A percentile compares a stretch with the other conserved stretches of the same genome.
Evolutionary conservation across 306 rosid genomes (phyloP).

Genomic region (Parietaria judaica): DNA sequence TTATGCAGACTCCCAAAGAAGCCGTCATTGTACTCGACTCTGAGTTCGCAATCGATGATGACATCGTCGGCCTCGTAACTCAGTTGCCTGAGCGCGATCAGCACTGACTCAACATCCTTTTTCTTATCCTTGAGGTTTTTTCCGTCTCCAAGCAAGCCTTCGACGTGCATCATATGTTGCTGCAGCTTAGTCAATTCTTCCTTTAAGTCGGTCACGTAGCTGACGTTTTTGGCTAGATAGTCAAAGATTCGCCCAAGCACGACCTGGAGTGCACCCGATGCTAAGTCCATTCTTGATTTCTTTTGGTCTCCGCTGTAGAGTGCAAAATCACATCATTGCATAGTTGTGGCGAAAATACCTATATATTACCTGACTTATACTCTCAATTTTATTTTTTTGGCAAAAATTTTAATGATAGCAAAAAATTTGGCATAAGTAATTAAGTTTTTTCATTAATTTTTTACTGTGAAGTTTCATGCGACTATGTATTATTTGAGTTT

Average conservation of each 20-base stretch:
- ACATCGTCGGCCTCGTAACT: conserved; percentile 13
- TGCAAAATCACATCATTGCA: too few relatives aligned
- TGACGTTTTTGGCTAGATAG: not conserved
- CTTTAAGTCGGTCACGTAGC: not conserved
- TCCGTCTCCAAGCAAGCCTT: not conserved
- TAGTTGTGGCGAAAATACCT: too few relatives aligned
- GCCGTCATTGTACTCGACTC: not conserved
- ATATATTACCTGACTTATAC: too few relatives aligned
- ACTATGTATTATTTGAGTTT: too few relatives aligned
- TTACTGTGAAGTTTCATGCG: too few relatives aligned
- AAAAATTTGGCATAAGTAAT: too few relatives aligned
- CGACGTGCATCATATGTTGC: not conserved
- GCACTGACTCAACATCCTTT: not conserved
- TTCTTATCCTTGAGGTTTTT: not conserved
- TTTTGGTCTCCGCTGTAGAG: not conserved
- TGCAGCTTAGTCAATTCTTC: not conserved
- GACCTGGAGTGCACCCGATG: not conserved
- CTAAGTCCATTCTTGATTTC: not conserved
- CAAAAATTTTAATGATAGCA: too few relatives aligned
- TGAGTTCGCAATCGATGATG: conserved; percentile 11
- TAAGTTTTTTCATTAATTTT: too few relatives aligned
- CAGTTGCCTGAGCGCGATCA: not conserved
- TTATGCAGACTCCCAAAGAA: not conserved
- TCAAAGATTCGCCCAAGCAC: not conserved
- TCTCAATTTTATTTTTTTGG: too few relatives aligned